phyloP scores from a whole-genome alignment of 2,329 filamentous ascomycete genomes.

The Talaromyces albobiverticillius region DNA sequence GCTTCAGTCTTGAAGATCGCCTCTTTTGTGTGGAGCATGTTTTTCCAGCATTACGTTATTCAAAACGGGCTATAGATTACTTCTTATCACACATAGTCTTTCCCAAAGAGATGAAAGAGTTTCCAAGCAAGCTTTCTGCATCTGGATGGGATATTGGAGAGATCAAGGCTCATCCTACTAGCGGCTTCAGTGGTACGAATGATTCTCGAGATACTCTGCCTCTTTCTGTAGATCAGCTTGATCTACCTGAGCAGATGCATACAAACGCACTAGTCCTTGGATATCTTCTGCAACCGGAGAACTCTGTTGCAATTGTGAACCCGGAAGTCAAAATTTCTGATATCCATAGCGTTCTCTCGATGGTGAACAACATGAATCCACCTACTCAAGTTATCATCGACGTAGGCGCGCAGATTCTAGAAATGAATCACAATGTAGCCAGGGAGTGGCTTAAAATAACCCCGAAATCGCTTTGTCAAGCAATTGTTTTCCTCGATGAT shows the following conservation, averaged over 20 bases:
- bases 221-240: slow-evolving; percentile 53
- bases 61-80: slow-evolving; percentile 60
- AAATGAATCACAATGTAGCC: slow-evolving; percentile 58
- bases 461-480: slow-evolving; percentile 35
- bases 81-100: slow-evolving; percentile 61
- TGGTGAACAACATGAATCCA: too few relatives aligned
- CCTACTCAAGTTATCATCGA: slow-evolving; percentile 63
- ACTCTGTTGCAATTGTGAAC: slow-evolving; percentile 25
- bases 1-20: slow-evolving; percentile 60
- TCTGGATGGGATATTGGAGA: slow-evolving; percentile 35
- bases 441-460: slow-evolving; percentile 49
- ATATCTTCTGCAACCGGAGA: slow-evolving; percentile 56
- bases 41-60: slow-evolving; percentile 53
- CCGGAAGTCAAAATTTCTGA: slow-evolving; percentile 32
- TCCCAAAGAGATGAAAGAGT: slow-evolving; percentile 53
- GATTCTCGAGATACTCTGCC: slow-evolving; percentile 62
- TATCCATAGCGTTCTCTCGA: slow-evolving; percentile 46
- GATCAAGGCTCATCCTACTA: slow-evolving; percentile 38
- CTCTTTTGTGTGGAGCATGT: slow-evolving; percentile 30
- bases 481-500: slow-evolving; percentile 55
- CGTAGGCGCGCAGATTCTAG: slow-evolving; percentile 67
- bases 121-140: slow-evolving; percentile 59
- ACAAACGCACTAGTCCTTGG: slow-evolving; percentile 67
- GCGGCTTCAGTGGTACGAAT: slow-evolving; percentile 69
- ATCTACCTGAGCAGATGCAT: slow-evolving; percentile 55